Conservation (phyloP, 768 basidiomycete genomes). For the Auricularia sp. region DNA sequence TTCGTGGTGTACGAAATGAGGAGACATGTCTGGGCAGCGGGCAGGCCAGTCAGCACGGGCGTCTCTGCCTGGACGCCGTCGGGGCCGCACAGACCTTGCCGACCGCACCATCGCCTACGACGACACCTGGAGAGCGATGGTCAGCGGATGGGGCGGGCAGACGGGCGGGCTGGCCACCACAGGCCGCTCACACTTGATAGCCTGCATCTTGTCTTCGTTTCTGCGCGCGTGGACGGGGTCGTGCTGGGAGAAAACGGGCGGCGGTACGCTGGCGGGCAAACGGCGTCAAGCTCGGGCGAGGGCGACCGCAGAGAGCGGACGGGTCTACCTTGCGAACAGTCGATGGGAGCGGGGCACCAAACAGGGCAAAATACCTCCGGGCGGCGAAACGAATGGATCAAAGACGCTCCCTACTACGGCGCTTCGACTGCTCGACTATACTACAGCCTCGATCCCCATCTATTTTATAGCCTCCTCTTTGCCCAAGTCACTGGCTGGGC, state of each 20-base stretch:
- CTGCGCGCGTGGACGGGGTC: not conserved
- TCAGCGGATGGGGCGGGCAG: constrained; percentile 6
- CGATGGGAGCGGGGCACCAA: not conserved
- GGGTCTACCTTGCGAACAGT: not conserved
- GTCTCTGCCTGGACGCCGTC: too few species aligned
- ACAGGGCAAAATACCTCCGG: not conserved
- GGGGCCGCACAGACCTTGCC: constrained; percentile 63
- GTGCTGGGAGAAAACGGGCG: not conserved
- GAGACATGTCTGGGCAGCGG: constrained; percentile 72
- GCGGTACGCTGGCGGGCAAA: not conserved
- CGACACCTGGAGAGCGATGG: constrained; percentile 61
- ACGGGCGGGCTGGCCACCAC: not conserved
- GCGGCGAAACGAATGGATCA: not conserved
- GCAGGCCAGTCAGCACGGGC: constrained; percentile 11
- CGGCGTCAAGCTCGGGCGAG: not conserved
- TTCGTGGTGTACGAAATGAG: constrained; percentile 99
- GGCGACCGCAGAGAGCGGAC: not conserved
- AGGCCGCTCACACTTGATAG: constrained; percentile 72
- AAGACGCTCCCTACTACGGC: not conserved
- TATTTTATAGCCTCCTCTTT: too few species aligned
- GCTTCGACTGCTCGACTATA: not conserved
- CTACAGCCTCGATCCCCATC: not conserved
- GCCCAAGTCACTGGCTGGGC: too few species aligned
- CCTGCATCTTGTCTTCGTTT: constrained; percentile 53
- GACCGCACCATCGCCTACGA: constrained; percentile 97